These are phyloP conservation scores for Fusarium duplospermum DNA, from an alignment of 2,329 filamentous ascomycete species.

Conservation along the genomic window DNA sequence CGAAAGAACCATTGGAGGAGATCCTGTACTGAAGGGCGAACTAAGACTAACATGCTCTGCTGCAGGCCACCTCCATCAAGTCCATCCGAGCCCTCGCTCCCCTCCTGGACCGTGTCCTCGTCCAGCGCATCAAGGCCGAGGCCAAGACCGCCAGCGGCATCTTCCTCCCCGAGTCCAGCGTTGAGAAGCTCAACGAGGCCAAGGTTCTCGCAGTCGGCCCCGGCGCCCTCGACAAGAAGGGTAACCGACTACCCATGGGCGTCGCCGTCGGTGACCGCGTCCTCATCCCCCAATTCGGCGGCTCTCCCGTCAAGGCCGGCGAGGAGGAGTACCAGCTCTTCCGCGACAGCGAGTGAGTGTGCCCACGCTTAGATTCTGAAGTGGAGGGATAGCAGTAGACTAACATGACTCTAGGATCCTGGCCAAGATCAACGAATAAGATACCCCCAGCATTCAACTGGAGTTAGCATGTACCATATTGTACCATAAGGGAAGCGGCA, in stretches of 20 bases:
- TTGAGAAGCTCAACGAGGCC: slow-evolving; percentile 98
- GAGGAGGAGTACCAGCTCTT: slow-evolving; percentile 97
- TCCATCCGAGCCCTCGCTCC: slow-evolving; percentile 95
- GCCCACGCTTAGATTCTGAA: too few relatives aligned
- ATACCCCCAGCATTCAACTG: slow-evolving; percentile 38
- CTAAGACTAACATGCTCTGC: slow-evolving; percentile 8
- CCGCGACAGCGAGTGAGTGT: slow-evolving; percentile 98
- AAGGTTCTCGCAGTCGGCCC: slow-evolving; percentile 96
- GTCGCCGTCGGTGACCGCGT: slow-evolving; percentile 90
- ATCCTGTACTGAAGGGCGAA: not conserved
- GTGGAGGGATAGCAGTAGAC: not conserved
- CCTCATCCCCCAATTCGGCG: slow-evolving; percentile 96
- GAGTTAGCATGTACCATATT: slow-evolving; percentile 50
- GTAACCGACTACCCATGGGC: slow-evolving; percentile 86
- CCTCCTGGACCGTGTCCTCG: slow-evolving; percentile 96
- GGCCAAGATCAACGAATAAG: slow-evolving; percentile 97
- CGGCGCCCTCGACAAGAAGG: slow-evolving; percentile 86
- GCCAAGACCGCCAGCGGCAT: slow-evolving; percentile 96
- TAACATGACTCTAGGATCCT: slow-evolving; percentile 74
- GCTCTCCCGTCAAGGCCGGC: slow-evolving; percentile 94
- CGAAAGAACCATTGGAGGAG: slow-evolving; percentile 2
- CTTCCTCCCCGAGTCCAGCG: slow-evolving; percentile 95
- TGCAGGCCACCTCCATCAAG: slow-evolving; percentile 80
- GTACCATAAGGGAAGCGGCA: slow-evolving; percentile 47
- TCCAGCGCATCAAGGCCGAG: slow-evolving; percentile 98